Percentiles rank a stretch among this genome's conserved stretches.
phyloP scores from a whole-genome alignment of 2,329 filamentous ascomycete species.

The Didymella pomorum region DNA sequence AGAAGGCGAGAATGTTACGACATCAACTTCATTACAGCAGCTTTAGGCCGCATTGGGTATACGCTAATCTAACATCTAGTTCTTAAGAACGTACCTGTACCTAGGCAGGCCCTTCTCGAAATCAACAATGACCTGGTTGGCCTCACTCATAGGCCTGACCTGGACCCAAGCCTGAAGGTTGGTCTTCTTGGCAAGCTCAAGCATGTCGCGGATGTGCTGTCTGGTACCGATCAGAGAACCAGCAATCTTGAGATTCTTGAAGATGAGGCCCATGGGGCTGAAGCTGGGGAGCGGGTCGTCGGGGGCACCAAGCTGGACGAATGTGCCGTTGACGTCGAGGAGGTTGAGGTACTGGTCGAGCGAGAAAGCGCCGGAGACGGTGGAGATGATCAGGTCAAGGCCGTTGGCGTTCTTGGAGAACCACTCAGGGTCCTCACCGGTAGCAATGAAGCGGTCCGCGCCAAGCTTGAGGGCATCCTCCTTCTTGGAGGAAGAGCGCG shows the following conservation, averaged over 20 bases:
- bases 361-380: conserved; percentile 65
- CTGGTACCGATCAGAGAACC: conserved; percentile 71
- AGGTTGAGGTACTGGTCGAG: conserved; percentile 68
- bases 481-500: conserved; percentile 67
- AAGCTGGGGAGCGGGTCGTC: conserved; percentile 63
- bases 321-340: conserved; percentile 65
- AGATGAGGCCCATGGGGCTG: conserved; percentile 62
- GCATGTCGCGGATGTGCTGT: conserved; percentile 65
- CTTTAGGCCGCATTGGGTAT: conserved; percentile 14
- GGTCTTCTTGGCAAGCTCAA: conserved; percentile 53
- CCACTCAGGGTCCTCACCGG: conserved; percentile 67
- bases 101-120: conserved; percentile 53
- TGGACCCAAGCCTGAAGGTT: conserved; percentile 54
- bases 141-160: conserved; percentile 51
- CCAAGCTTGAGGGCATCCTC: conserved; percentile 67
- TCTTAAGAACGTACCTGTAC: conserved; percentile 53
- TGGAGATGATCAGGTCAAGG: conserved; percentile 67
- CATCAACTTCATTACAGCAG: conserved; percentile 19
- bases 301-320: conserved; percentile 73
- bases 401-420: conserved; percentile 60
- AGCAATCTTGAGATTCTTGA: conserved; percentile 66
- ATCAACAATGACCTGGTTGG: conserved; percentile 48
- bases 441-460: conserved; percentile 68
- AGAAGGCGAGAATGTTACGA: not conserved
- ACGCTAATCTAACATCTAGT: conserved; percentile 25